phyloP scores from a whole-genome alignment of 1,284 basidiomycete genomes.

The Waitea zeae region DNA sequence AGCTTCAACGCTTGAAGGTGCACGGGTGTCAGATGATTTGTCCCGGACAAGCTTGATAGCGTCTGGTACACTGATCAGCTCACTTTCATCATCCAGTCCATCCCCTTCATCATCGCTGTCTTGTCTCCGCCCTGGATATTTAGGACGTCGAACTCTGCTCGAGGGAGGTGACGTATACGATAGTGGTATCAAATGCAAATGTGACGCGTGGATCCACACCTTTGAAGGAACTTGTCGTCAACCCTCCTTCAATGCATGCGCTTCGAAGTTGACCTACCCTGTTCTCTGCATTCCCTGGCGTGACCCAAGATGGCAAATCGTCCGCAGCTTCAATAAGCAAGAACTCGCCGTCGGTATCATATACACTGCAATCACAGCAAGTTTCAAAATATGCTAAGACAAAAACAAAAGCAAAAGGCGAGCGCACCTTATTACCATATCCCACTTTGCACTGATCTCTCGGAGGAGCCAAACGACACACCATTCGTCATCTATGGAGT shows the following conservation, averaged over 20 bases:
- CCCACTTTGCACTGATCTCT: conserved; percentile 62
- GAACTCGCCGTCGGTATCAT: conserved; percentile 92
- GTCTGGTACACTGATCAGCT: conserved; percentile 41
- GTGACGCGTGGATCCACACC: conserved; percentile 82
- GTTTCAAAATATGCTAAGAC: background rate
- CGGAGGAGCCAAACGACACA: conserved; percentile 76
- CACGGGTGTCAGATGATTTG: conserved; percentile 30
- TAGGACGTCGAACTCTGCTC: conserved; percentile 30
- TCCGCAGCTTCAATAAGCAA: conserved; percentile 94
- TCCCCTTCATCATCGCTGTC: conserved; percentile 25
- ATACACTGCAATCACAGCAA: conserved; percentile 28
- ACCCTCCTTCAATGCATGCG: conserved; percentile 15
- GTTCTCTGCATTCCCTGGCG: conserved; percentile 80
- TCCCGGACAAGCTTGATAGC: conserved; percentile 53
- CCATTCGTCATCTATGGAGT: conserved; percentile 95
- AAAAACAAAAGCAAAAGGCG: conserved; percentile 5
- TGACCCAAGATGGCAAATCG: conserved; percentile 78
- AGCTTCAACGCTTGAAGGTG: conserved; percentile 39
- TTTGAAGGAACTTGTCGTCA: conserved; percentile 17
- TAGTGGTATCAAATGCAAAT: conserved; percentile 76
- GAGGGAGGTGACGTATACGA: conserved; percentile 48
- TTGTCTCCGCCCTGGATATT: conserved; percentile 17
- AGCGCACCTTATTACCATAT: conserved; percentile 55
- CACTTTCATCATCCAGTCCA: conserved; percentile 26
- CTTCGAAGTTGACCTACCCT: conserved; percentile 45